Evolutionary conservation across 2,329 filamentous ascomycete genomes (phyloP), one percentile per base, ranked within the genome.

Genomic region (Neurospora sp.): DNA sequence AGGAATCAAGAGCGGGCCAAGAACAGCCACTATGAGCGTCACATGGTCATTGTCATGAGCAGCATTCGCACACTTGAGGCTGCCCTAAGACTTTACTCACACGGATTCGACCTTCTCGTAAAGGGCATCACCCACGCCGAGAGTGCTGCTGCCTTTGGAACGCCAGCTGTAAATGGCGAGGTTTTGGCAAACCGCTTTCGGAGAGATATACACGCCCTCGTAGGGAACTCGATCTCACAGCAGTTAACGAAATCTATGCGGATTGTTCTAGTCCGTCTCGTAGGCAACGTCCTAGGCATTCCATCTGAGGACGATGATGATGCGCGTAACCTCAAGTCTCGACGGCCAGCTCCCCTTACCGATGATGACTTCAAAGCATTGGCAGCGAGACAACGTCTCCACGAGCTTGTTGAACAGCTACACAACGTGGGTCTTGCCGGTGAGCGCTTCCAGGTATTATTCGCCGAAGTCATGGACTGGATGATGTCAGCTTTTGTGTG

Each of bases 401-500:
- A 87, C 38, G 77, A 82, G 52, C 79, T 92, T 19, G 81, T 91
- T 1, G 83, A 86, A 67, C 85, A 87, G 9, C 80, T 93, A 17
- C 82, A 85, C 73, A 83, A 86, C 66, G 87, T 93, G 28, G 91
- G 91, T 0, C 80, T 93, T 19, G 89, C 89, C 1, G 90, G 90
- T 36, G 89, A 91, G 75, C 84, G 82, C 67, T 91, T 91, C 68
- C 89, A 93, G 76, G 85, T 90, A 38, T 82, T 91, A 42, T 90
- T 93, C 75, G 91, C 90, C 17, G 88, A 91, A 77, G 84, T 91
- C 36, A 89, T 93, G 84, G 85, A 93, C 76, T 80, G 81, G 42
- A 83, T 90, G 71, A 88, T 93, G 83, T 84, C 84, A 62, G 81
- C 85, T 13, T 91, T 90, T 74, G 86, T 93, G 52, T 81, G 81